Evolutionary conservation across 768 basidiomycete genomes (phyloP), one percentile per base, ranked within the genome.

Genomic region (Pisolithus microcarpus): DNA sequence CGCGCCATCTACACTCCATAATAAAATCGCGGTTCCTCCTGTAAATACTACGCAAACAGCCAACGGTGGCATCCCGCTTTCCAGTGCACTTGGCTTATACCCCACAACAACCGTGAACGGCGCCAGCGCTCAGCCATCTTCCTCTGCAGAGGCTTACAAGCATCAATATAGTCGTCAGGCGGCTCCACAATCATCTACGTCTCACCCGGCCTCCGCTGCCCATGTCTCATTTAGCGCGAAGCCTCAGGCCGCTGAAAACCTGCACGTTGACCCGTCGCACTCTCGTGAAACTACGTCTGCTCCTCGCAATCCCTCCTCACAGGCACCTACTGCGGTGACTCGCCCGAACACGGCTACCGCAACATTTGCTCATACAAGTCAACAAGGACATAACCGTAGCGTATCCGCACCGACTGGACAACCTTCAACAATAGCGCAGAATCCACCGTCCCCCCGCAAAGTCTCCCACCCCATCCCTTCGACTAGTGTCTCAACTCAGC

Each of bases 381-480:
- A 57, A 8, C 48, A 54, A 38, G 38, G 43, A 42, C 74, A 75
- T 50, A 55, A 70, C 26, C 72, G 70, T 53, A 60, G 67, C 53
- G 63, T 58, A 58, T 74, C 73, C 23, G 49, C 72, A 42, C 74
- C 71, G 36, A 53, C 51, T 11, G 43, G 60, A 39, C 39, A 64
- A 5, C 48, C 50, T 44, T 56, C 58, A 37, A 45, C 58, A 6
- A 38, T 53, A 11, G 45, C 26, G 7, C 63, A 56, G 52, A 61
- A 55, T 23, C 65, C 64, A 13, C 56, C 58, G 11, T 62, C 65
- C 28, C 67, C 65, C 36, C 64, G 58, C 43, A 66, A 65, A 53
- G 45, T 51, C 48, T 58, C 59, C 38, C 66, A 70, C 7, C 64
- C 63, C 39, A 59, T 63, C 1, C 21, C 60, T 42, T 49, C 59